Conservation (phyloP, 495 filamentous ascomycete genomes). For the Aspergillus biplanus region DNA sequence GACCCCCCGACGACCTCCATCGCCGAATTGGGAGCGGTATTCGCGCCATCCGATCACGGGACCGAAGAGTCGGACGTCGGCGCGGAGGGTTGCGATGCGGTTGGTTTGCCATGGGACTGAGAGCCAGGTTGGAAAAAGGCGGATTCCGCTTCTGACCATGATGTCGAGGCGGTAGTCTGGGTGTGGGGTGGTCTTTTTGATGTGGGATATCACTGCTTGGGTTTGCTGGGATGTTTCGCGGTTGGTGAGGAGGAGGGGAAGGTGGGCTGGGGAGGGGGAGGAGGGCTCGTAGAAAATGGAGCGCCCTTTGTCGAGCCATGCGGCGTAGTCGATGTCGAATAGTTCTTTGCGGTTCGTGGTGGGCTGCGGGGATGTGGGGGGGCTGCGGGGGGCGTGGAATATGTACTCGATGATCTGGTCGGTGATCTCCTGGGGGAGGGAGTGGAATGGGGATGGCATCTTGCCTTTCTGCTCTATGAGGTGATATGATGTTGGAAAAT, state of each 20-base stretch:
- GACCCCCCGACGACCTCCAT: slow-evolving; percentile 20
- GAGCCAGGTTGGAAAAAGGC: slow-evolving; percentile 25
- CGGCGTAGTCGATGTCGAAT: not conserved
- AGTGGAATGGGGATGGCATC: not conserved
- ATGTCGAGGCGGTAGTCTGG: slow-evolving; percentile 19
- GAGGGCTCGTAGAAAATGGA: not conserved
- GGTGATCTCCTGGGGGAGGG: not conserved
- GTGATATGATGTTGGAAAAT: too few relatives aligned
- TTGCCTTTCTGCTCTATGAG: too few relatives aligned
- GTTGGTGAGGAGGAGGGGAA: not conserved
- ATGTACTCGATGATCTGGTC: slow-evolving; percentile 4
- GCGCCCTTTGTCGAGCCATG: not conserved
- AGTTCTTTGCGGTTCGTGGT: not conserved
- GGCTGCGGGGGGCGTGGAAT: not conserved
- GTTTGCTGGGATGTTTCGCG: not conserved
- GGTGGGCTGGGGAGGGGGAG: not conserved
- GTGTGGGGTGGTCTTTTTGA: not conserved
- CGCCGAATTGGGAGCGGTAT: not conserved
- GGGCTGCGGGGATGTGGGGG: not conserved
- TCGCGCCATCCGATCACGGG: slow-evolving; percentile 8
- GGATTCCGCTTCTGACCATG: slow-evolving; percentile 15
- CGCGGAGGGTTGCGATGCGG: slow-evolving; percentile 15
- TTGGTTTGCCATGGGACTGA: slow-evolving; percentile 23
- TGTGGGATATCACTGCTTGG: not conserved
- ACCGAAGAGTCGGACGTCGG: slow-evolving; percentile 21